phyloP scores from a whole-genome alignment of 1,284 basidiomycete species.

The Apiotrichum veenhuisii region DNA sequence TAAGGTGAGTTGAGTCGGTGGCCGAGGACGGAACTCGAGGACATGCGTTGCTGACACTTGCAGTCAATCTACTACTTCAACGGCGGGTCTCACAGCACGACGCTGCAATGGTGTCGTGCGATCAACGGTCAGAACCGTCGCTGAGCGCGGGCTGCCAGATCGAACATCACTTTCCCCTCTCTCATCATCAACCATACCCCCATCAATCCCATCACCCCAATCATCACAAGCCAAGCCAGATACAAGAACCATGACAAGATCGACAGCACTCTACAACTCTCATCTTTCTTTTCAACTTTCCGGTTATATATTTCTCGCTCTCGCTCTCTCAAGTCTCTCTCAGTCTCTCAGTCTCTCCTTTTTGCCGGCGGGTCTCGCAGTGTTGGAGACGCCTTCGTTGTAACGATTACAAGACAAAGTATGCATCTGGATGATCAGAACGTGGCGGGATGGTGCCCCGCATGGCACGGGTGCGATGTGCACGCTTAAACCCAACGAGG shows the following conservation, averaged over 20 bases:
- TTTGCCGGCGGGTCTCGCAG: neutral
- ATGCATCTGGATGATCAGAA: neutral
- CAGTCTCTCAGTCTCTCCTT: neutral
- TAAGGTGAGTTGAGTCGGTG: slow-evolving; percentile 10
- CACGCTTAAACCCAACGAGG: no score
- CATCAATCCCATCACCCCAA: neutral
- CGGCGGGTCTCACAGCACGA: slow-evolving; percentile 72
- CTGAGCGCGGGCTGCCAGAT: neutral
- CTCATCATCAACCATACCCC: neutral
- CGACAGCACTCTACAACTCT: neutral
- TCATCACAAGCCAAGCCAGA: neutral
- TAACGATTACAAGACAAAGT: slow-evolving; percentile 1
- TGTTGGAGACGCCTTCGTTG: slow-evolving; percentile 5
- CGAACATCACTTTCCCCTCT: neutral
- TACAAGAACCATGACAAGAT: neutral
- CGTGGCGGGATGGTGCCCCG: no score
- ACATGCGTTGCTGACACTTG: slow-evolving; percentile 30
- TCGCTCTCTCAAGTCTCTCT: neutral
- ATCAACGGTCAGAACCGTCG: slow-evolving; percentile 40
- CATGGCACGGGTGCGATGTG: no score
- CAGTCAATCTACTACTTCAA: slow-evolving; percentile 86
- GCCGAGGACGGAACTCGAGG: slow-evolving; percentile 59
- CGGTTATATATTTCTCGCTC: neutral
- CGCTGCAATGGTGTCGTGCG: slow-evolving; percentile 72
- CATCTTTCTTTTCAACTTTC: neutral